These are phyloP conservation scores for Calendula officinalis DNA, from an alignment of 129 eudicot genomes.

Conservation along the genomic window DNA sequence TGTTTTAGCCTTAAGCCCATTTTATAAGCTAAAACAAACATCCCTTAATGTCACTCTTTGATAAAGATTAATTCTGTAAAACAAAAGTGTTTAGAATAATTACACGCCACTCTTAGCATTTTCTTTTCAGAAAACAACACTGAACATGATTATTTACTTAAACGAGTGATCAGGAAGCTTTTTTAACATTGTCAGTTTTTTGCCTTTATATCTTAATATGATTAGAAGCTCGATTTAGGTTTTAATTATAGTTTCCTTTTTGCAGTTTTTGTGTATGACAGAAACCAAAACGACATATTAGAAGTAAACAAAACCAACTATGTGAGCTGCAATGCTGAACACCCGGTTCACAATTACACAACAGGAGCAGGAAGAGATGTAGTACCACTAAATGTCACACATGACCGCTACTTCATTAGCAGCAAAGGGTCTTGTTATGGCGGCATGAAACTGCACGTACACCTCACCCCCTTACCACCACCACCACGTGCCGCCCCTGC, in stretches of 20 bases:
- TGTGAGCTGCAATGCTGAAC: conserved; percentile 70
- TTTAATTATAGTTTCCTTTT: conserved; percentile 1
- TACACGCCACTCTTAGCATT: background rate
- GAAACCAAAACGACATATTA: conserved; percentile 66
- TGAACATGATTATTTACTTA: background rate
- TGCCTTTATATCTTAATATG: background rate
- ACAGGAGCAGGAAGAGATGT: conserved; percentile 92
- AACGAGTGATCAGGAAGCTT: conserved; percentile 8
- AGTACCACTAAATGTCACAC: conserved; percentile 67
- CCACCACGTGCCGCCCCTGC: conserved; percentile 58
- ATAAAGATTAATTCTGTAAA: background rate
- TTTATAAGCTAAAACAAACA: background rate
- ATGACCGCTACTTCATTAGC: conserved; percentile 69
- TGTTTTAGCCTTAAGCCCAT: background rate
- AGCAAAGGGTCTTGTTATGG: conserved; percentile 81
- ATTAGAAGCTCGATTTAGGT: background rate
- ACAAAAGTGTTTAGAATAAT: background rate
- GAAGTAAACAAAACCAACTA: conserved; percentile 87
- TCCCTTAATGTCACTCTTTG: background rate
- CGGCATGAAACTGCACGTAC: conserved; percentile 76
- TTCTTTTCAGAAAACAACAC: background rate
- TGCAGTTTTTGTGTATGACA: conserved; percentile 80
- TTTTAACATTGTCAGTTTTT: background rate
- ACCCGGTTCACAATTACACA: conserved; percentile 74
- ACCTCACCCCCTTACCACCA: conserved; percentile 54